These are phyloP conservation scores for Artemisia argyi DNA, from an alignment of 129 eudicot genomes.

Conservation along the genomic window DNA sequence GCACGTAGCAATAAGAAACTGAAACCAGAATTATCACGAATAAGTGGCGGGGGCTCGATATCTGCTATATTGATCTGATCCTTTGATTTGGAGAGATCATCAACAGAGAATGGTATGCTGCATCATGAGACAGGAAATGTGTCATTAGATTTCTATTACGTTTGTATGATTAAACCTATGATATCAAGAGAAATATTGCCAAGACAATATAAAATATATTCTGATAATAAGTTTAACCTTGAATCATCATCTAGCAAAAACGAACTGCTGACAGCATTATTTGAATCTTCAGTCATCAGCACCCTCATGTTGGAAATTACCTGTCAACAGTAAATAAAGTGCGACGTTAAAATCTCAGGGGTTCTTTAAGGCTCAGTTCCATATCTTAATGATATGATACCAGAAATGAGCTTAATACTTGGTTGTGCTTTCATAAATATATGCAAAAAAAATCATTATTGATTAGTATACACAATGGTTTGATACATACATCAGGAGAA, in stretches of 20 bases:
- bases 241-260: constrained; percentile 96
- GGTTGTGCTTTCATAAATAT: background rate
- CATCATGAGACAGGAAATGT: constrained; percentile 23
- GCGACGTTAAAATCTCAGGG: background rate
- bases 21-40: constrained; percentile 96
- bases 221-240: constrained; percentile 46
- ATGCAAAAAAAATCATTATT: background rate
- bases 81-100: constrained; percentile 88
- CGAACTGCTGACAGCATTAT: constrained; percentile 87
- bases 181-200: constrained; percentile 3
- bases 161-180: background rate
- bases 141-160: background rate
- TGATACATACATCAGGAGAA: constrained; percentile 55
- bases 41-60: constrained; percentile 94
- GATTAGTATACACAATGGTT: background rate
- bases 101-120: constrained; percentile 97
- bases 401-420: constrained; percentile 10
- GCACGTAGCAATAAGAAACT: constrained; percentile 74
- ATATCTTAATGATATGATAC: constrained; percentile 13
- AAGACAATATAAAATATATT: background rate
- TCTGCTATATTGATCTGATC: constrained; percentile 69
- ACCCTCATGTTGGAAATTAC: constrained; percentile 78
- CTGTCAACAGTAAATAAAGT: constrained; percentile 33
- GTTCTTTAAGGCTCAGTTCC: background rate
- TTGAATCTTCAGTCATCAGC: constrained; percentile 90